phyloP scores from a whole-genome alignment of 441 rosid genomes.

The Brassica balearica region DNA sequence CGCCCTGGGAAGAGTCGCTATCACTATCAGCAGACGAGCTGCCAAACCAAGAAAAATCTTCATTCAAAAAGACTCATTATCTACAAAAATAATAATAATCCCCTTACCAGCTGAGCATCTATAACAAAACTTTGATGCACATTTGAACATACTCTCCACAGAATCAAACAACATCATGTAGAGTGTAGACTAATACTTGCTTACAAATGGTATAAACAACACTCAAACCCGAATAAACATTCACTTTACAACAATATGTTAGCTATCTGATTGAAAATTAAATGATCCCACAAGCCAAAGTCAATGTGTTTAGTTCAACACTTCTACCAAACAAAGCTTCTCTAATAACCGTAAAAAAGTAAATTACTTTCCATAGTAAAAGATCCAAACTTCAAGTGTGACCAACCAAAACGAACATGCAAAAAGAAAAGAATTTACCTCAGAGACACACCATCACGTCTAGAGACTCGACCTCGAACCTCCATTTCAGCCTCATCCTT shows the following conservation, averaged over 20 bases:
- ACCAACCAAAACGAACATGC: constrained; percentile 19
- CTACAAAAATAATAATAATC: background rate
- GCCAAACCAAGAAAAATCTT: constrained; percentile 33
- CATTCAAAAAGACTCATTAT: background rate
- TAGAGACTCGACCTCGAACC: constrained; percentile 17
- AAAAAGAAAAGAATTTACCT: constrained; percentile 35
- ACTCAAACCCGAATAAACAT: background rate
- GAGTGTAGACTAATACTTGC: background rate
- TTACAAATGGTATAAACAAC: background rate
- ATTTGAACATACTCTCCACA: background rate
- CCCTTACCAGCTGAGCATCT: background rate
- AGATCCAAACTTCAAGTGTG: constrained; percentile 25
- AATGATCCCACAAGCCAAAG: background rate
- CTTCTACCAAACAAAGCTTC: constrained; percentile 16
- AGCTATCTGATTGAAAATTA: background rate
- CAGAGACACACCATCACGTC: constrained; percentile 34
- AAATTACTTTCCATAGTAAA: constrained; percentile 22
- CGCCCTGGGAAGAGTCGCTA: constrained; percentile 37
- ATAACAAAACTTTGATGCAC: background rate
- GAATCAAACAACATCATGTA: background rate
- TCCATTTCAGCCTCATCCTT: constrained; percentile 19
- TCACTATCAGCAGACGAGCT: constrained; percentile 59
- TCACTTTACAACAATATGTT: constrained; percentile 19
- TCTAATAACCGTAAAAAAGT: constrained; percentile 11
- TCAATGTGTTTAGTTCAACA: constrained; percentile 13